Evolutionary conservation across 805 yeast species (phyloP).

Genomic region (Yarrowia sp.): DNA sequence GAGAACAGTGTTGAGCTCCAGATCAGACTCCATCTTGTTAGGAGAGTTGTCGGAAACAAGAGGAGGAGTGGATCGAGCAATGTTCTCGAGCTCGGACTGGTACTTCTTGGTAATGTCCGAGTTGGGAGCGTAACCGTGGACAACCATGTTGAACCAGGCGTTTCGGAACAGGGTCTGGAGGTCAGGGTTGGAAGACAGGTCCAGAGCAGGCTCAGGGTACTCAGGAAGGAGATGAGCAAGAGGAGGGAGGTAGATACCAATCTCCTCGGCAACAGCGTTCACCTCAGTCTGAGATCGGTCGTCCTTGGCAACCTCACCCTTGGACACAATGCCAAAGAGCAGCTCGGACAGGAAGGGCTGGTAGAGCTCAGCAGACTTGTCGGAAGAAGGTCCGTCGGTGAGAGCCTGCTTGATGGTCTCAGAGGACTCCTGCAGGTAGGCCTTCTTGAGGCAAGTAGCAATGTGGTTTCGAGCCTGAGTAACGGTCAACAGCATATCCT

Average conservation of each 20-base stretch:
- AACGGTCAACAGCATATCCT: slow-evolving; percentile 35
- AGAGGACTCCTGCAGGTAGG: slow-evolving; percentile 46
- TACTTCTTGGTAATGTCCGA: slow-evolving; percentile 55
- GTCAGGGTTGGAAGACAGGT: slow-evolving; percentile 46
- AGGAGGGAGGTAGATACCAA: slow-evolving; percentile 66
- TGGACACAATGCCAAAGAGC: slow-evolving; percentile 61
- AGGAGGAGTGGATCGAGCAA: slow-evolving; percentile 87
- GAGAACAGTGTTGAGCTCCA: slow-evolving; percentile 86
- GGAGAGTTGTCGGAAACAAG: slow-evolving; percentile 77
- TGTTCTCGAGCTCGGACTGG: slow-evolving; percentile 52
- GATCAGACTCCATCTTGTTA: slow-evolving; percentile 83
- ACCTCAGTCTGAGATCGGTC: slow-evolving; percentile 58
- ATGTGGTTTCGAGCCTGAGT: slow-evolving; percentile 27
- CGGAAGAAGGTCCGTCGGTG: slow-evolving; percentile 23
- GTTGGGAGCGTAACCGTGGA: slow-evolving; percentile 69
- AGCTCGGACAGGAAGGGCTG: slow-evolving; percentile 61
- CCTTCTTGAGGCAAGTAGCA: slow-evolving; percentile 45
- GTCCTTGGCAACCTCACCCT: slow-evolving; percentile 73
- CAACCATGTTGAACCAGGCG: slow-evolving; percentile 90
- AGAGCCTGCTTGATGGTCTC: slow-evolving; percentile 29
- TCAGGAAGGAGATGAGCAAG: slow-evolving; percentile 72
- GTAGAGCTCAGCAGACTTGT: slow-evolving; percentile 46
- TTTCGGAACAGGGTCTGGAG: slow-evolving; percentile 68
- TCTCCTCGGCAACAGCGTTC: slow-evolving; percentile 55
- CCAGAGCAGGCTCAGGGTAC: slow-evolving; percentile 47